Evolutionary conservation across 116 monocot genomes (phyloP).

Genomic region (Trichopus zeylanicus): DNA sequence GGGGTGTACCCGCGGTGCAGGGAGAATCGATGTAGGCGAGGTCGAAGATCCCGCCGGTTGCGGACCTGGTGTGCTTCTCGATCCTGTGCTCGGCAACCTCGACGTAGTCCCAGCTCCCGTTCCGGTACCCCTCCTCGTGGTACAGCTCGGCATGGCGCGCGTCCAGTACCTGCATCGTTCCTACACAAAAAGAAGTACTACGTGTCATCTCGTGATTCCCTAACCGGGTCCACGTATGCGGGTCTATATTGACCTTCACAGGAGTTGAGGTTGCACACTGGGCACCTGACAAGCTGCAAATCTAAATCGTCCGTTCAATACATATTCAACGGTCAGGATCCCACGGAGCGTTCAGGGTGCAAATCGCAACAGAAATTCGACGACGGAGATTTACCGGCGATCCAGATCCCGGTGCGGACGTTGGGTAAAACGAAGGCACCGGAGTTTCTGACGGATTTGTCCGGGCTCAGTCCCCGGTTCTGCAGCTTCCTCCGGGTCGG

Average conservation of each 20-base stretch:
- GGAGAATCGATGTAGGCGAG: slow-evolving; percentile 29
- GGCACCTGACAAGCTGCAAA: slow-evolving; percentile 87
- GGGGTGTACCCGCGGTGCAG: slow-evolving; percentile 27
- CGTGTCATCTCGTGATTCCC: slow-evolving; percentile 4
- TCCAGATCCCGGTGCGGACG: slow-evolving; percentile 83
- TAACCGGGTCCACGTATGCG: too few species aligned
- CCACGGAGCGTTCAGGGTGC: too few species aligned
- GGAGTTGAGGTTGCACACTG: slow-evolving; percentile 84
- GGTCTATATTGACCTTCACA: slow-evolving; percentile 57
- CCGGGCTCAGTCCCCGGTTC: slow-evolving; percentile 18
- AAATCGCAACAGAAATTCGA: not conserved
- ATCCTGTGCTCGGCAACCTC: slow-evolving; percentile 54
- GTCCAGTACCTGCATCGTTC: slow-evolving; percentile 91
- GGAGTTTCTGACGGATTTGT: slow-evolving; percentile 25
- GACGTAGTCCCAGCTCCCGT: slow-evolving; percentile 55
- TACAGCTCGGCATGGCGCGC: slow-evolving; percentile 72
- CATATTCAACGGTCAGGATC: not conserved
- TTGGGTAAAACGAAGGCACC: slow-evolving; percentile 58
- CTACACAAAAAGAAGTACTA: slow-evolving; percentile 20
- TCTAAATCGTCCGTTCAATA: slow-evolving; percentile 26
- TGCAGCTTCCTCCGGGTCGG: slow-evolving; percentile 28
- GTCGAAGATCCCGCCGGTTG: slow-evolving; percentile 69
- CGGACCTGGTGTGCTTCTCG: slow-evolving; percentile 30
- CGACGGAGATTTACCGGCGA: slow-evolving; percentile 43
- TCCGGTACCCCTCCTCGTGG: slow-evolving; percentile 52